A percentile compares a stretch with the other conserved stretches of the same genome.
phyloP scores from a whole-genome alignment of 2,329 filamentous ascomycete species.

The Ophiostoma pallidulum region DNA sequence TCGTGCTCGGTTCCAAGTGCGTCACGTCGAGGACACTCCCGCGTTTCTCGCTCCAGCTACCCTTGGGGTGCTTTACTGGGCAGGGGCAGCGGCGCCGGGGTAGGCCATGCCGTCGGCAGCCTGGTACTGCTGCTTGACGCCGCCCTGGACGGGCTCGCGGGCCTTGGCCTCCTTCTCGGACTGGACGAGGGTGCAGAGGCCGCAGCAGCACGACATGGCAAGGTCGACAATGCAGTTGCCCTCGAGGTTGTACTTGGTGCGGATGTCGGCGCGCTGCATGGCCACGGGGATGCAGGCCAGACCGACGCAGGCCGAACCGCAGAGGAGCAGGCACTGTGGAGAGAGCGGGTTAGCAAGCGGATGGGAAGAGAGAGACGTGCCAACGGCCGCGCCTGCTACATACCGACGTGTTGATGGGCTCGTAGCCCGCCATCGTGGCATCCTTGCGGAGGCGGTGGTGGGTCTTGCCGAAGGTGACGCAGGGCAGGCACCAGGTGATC shows the following conservation, averaged over 20 bases:
- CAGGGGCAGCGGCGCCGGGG: slow-evolving; percentile 11
- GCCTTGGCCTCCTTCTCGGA: slow-evolving; percentile 37
- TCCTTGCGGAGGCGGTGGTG: slow-evolving; percentile 35
- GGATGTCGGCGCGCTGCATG: slow-evolving; percentile 36
- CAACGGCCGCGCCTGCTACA: slow-evolving; percentile 33
- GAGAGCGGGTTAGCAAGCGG: not conserved
- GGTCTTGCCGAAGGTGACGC: slow-evolving; percentile 40
- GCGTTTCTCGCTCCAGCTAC: too few species aligned
- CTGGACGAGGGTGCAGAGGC: slow-evolving; percentile 36
- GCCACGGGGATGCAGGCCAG: slow-evolving; percentile 34
- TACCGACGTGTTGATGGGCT: slow-evolving; percentile 39
- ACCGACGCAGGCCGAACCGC: slow-evolving; percentile 30
- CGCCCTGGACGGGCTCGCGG: slow-evolving; percentile 21
- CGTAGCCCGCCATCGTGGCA: slow-evolving; percentile 32
- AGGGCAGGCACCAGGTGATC: slow-evolving; percentile 37
- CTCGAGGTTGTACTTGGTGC: slow-evolving; percentile 35
- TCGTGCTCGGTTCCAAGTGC: too few species aligned
- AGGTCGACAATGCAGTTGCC: slow-evolving; percentile 35
- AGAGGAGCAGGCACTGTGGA: slow-evolving; percentile 36
- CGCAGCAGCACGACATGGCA: slow-evolving; percentile 35
- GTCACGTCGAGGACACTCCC: too few species aligned
- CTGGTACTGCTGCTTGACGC: slow-evolving; percentile 26
- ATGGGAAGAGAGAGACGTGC: slow-evolving; percentile 31
- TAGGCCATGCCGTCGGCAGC: slow-evolving; percentile 22
- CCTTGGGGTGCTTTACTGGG: slow-evolving; percentile 1